A percentile compares a stretch with the other conserved stretches of the same genome.
Conservation (phyloP, 2,329 filamentous ascomycete genomes). For the Verticillium longisporum region DNA sequence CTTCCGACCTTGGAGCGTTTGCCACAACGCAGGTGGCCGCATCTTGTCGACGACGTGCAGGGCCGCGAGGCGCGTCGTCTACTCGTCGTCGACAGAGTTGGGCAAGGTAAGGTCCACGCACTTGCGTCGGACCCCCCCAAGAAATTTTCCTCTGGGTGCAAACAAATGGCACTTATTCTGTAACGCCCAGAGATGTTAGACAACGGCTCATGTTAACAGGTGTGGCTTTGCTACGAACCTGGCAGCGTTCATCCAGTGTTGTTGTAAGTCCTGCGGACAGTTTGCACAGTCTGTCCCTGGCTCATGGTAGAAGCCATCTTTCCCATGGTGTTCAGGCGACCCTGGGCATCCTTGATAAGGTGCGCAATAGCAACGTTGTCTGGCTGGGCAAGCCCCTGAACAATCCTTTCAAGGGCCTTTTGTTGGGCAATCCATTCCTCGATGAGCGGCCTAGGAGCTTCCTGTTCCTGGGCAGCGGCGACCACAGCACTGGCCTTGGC, state of each 20-base stretch:
- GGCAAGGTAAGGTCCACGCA: neutral
- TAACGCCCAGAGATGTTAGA: too few species aligned
- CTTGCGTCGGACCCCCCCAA: neutral
- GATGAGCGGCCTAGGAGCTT: slow-evolving; percentile 32
- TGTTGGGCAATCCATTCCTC: slow-evolving; percentile 57
- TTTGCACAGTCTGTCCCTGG: slow-evolving; percentile 2
- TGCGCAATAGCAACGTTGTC: slow-evolving; percentile 46
- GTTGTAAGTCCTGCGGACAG: slow-evolving; percentile 13
- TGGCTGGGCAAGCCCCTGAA: slow-evolving; percentile 41
- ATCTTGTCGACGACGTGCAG: neutral
- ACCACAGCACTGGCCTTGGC: slow-evolving; percentile 31
- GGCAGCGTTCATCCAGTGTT: slow-evolving; percentile 21
- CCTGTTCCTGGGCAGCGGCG: slow-evolving; percentile 24
- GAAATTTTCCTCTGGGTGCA: neutral
- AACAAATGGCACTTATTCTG: neutral
- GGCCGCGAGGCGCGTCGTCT: neutral
- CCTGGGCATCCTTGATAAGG: slow-evolving; percentile 44
- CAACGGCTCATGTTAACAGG: too few species aligned
- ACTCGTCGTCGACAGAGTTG: neutral
- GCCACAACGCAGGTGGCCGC: neutral
- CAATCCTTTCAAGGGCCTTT: slow-evolving; percentile 53
- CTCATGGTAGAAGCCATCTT: slow-evolving; percentile 37
- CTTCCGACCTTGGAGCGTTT: neutral
- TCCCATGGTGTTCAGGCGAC: slow-evolving; percentile 43
- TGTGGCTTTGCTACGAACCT: neutral